Base-by-base conservation (phyloP, 139 green algal genomes). In the Cymbomonas tetramitiformis region DNA sequence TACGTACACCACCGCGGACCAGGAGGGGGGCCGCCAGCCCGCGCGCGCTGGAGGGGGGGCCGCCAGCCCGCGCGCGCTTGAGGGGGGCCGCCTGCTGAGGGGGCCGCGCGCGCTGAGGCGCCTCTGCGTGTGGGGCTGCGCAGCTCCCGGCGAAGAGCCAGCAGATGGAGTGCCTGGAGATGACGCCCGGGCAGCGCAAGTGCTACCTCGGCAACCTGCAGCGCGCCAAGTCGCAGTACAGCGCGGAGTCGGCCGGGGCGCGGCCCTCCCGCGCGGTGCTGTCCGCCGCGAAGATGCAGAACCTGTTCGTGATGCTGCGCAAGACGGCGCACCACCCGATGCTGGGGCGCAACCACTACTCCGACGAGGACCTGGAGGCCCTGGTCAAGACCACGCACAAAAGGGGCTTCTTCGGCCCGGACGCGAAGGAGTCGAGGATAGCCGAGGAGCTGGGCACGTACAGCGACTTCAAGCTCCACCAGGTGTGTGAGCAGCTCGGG, bases 301-400 rank as follows among this genome's bases (percentile, higher is more conserved):
- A 92, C 73, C 79, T 94, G 47, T 96, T 96, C 66, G 83, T 79
- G 1, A 77, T 93, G 70, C 74, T 96, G 56, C 73, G 88, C 36
- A 96, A 96, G 71, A 77, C 93, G 12, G 84, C 86, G 33, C 84
- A 93, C 72, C 88, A 96, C 74, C 88, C 88, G 23, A 75, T 96
- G 68, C 82, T 96, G 33, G 67, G 93, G 21, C 77, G 86, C 30
- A 54, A 63, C 30, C 46, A 64, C 15, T 95, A 78, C 73, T 70
- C 36, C 0, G 76, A 93, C 38, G 64, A 62, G 6, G 43, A 73
- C 31, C 56, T 94, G 40, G 29, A 55, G 15, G 62, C 70, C 30
- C 77, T 96, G 32, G 84, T 79, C 1, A 23, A 71, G 2, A 52
- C 81, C 9, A 67, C 77, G 0, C 51, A 71, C 24, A 29, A 50